Conservation (phyloP, 2,329 filamentous ascomycete genomes). For the Penicillium verrucosum region DNA sequence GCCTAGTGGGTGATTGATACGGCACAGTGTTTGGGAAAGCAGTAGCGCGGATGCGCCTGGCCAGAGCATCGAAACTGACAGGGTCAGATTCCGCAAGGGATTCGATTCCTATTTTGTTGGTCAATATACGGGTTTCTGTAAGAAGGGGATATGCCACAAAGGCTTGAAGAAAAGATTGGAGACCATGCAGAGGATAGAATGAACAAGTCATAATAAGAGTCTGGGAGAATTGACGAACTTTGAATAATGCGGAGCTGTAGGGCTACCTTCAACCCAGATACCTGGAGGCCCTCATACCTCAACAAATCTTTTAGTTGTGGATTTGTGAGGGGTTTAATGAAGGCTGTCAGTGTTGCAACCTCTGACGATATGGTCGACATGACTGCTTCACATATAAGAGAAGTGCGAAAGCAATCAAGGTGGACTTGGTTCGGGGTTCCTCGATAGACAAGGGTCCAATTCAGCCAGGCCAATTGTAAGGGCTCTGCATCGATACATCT, state of each 20-base stretch:
- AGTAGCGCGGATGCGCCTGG: slow-evolving; percentile 31
- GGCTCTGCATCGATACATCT: slow-evolving; percentile 30
- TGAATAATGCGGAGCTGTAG: slow-evolving; percentile 74
- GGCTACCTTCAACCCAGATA: slow-evolving; percentile 79
- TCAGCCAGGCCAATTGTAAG: slow-evolving; percentile 19
- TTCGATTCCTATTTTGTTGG: slow-evolving; percentile 5
- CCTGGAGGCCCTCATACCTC: slow-evolving; percentile 67
- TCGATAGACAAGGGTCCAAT: slow-evolving; percentile 17
- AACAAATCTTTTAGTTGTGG: slow-evolving; percentile 74
- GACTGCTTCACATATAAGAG: slow-evolving; percentile 13
- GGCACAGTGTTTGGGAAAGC: slow-evolving; percentile 29
- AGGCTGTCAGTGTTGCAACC: slow-evolving; percentile 40
- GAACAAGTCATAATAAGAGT: background rate
- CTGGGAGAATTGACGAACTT: slow-evolving; percentile 57
- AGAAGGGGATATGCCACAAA: background rate
- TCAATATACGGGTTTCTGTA: slow-evolving; percentile 12
- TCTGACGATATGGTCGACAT: slow-evolving; percentile 45
- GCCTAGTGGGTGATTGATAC: slow-evolving; percentile 23
- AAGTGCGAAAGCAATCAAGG: slow-evolving; percentile 16
- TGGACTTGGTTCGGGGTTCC: slow-evolving; percentile 5
- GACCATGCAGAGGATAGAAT: slow-evolving; percentile 2
- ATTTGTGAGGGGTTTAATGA: slow-evolving; percentile 57
- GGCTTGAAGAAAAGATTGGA: background rate
- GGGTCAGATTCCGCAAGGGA: slow-evolving; percentile 6
- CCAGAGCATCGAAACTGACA: slow-evolving; percentile 31